Conservation (phyloP, 1,284 basidiomycete genomes). For the Tylopilus sp. region DNA sequence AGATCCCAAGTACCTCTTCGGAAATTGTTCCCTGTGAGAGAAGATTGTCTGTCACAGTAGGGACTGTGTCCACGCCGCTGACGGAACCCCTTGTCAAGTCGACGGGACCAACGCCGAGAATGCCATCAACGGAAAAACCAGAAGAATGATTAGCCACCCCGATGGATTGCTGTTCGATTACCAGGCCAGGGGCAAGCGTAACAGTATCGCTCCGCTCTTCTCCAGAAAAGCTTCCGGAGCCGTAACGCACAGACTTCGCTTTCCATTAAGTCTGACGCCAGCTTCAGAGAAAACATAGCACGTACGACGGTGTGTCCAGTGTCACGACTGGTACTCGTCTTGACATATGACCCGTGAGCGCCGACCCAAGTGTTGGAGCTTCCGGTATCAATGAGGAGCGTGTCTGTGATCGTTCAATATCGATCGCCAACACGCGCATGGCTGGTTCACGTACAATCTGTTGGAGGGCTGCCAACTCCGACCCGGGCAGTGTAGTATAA, state of each 20-base stretch:
- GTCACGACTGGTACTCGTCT: slow-evolving; percentile 40
- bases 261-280: neutral
- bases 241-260: slow-evolving; percentile 42
- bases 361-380: slow-evolving; percentile 40
- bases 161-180: slow-evolving; percentile 31
- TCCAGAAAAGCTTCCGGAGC: slow-evolving; percentile 49
- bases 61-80: slow-evolving; percentile 23
- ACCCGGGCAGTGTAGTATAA: slow-evolving; percentile 34
- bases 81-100: slow-evolving; percentile 43
- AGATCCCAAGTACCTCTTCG: slow-evolving; percentile 47
- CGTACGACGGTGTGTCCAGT: slow-evolving; percentile 42
- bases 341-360: slow-evolving; percentile 32
- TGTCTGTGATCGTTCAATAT: slow-evolving; percentile 17
- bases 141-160: slow-evolving; percentile 17
- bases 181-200: slow-evolving; percentile 39
- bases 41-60: slow-evolving; percentile 45
- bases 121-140: slow-evolving; percentile 50
- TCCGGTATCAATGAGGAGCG: slow-evolving; percentile 32
- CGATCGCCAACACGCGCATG: neutral
- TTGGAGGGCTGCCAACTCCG: slow-evolving; percentile 44
- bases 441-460: slow-evolving; percentile 35
- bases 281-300: neutral
- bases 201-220: slow-evolving; percentile 51
- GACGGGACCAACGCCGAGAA: slow-evolving; percentile 53
- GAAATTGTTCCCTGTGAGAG: slow-evolving; percentile 41